A percentile compares a stretch with the other conserved stretches of the same genome.
These are phyloP conservation scores for Gynandropsis gynandra DNA, from an alignment of 345 rosid genomes.

Conservation along the genomic window DNA sequence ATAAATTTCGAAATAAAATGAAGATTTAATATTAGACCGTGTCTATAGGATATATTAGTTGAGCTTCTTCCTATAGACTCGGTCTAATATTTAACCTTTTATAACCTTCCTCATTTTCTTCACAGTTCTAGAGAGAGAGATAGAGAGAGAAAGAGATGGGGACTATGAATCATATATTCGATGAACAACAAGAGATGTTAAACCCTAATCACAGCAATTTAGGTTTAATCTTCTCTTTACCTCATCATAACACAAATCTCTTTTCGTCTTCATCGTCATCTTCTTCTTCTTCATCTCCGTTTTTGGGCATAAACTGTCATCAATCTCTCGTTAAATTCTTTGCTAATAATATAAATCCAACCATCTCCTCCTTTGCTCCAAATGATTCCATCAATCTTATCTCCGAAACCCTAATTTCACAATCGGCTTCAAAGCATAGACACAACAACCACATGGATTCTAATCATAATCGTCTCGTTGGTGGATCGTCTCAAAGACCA, in stretches of 20 bases:
- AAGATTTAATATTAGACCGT: no score
- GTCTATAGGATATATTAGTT: no score
- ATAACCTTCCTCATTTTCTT: conserved; percentile 7
- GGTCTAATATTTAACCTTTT: conserved; percentile 12
- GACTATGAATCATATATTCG: conserved; percentile 47
- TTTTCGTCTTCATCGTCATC: conserved; percentile 18
- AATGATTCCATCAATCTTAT: conserved; percentile 34
- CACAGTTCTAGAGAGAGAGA: conserved; percentile 12
- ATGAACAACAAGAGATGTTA: conserved; percentile 40
- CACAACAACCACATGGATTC: conserved; percentile 19
- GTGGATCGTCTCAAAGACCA: conserved; percentile 50
- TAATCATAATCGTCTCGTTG: conserved; percentile 18
- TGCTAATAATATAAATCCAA: conserved; percentile 10
- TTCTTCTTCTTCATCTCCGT: conserved; percentile 22
- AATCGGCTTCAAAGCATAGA: conserved; percentile 31
- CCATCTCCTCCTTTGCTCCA: conserved; percentile 14
- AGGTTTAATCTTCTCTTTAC: conserved; percentile 50
- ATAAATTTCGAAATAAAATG: no score
- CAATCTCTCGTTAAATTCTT: conserved; percentile 16
- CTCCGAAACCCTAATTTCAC: conserved; percentile 53
- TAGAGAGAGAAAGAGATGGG: conserved; percentile 37
- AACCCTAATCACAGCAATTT: conserved; percentile 37
- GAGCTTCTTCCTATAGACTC: conserved; percentile 17
- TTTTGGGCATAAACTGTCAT: conserved; percentile 6
- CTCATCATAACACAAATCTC: conserved; percentile 21